phyloP scores from a whole-genome alignment of 2,329 filamentous ascomycete species.

The Sphaerulina musiva region DNA sequence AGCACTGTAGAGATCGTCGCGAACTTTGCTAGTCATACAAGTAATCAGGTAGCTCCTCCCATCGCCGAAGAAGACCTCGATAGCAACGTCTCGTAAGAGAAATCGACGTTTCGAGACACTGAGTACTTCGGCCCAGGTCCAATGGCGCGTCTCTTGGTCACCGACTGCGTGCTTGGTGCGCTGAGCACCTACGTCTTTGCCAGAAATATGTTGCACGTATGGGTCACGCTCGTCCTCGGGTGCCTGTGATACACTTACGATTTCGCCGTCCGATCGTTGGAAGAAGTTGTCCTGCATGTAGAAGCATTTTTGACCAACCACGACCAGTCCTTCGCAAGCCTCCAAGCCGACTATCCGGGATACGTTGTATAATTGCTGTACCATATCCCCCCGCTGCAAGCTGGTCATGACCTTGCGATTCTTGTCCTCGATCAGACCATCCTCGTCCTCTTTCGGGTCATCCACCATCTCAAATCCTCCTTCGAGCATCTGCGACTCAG shows the following conservation, averaged over 20 bases:
- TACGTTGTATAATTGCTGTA: slow-evolving; percentile 91
- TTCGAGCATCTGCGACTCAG: slow-evolving; percentile 50
- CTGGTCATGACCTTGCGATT: slow-evolving; percentile 96
- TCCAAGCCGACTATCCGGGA: slow-evolving; percentile 91
- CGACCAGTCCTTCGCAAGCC: slow-evolving; percentile 85
- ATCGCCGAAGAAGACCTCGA: slow-evolving; percentile 97
- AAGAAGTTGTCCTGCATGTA: slow-evolving; percentile 98
- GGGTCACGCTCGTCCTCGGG: slow-evolving; percentile 87
- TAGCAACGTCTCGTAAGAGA: slow-evolving; percentile 86
- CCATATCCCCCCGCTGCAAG: slow-evolving; percentile 80
- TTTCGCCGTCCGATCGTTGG: slow-evolving; percentile 88
- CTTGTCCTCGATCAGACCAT: slow-evolving; percentile 83
- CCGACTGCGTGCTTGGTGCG: slow-evolving; percentile 40
- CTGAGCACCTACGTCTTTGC: slow-evolving; percentile 58
- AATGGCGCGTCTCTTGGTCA: slow-evolving; percentile 79
- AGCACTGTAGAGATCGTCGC: slow-evolving; percentile 75
- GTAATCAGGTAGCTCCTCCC: slow-evolving; percentile 92
- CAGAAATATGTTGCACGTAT: slow-evolving; percentile 88
- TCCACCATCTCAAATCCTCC: slow-evolving; percentile 96
- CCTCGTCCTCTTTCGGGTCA: slow-evolving; percentile 77
- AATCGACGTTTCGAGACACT: slow-evolving; percentile 95
- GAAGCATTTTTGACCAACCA: slow-evolving; percentile 82
- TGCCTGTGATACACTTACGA: slow-evolving; percentile 93
- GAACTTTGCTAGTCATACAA: slow-evolving; percentile 62
- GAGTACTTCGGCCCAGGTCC: slow-evolving; percentile 91